phyloP scores from a whole-genome alignment of 2,329 filamentous ascomycete genomes.

The Aspergillus bombycis region DNA sequence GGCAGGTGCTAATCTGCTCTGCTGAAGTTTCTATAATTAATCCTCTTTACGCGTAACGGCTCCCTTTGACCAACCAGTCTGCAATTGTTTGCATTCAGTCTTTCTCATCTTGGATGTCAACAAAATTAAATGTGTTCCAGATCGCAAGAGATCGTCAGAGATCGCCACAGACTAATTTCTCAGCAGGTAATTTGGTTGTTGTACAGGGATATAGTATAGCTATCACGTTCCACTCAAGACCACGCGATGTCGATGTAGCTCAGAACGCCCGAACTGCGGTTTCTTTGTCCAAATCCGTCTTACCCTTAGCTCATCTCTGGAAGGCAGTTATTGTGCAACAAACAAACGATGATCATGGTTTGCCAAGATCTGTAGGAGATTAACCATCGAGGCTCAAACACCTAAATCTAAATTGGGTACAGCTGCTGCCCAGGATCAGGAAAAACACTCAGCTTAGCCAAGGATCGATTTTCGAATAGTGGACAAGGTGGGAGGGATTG shows the following conservation, averaged over 20 bases:
- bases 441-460: background rate
- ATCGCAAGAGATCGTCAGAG: background rate
- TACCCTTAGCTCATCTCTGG: background rate
- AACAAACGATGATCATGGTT: background rate
- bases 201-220: background rate
- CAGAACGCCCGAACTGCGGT: background rate
- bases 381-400: background rate
- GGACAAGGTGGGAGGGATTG: background rate
- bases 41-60: conserved; percentile 3
- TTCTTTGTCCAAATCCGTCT: conserved; percentile 2
- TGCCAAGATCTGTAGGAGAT: background rate
- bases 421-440: background rate
- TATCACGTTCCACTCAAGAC: background rate
- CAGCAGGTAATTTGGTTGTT: background rate
- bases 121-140: background rate
- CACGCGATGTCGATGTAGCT: background rate
- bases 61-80: background rate
- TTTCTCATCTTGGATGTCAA: background rate
- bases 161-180: background rate
- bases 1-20: conserved; percentile 5
- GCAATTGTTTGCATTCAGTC: conserved; percentile 1
- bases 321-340: background rate
- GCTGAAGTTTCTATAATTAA: conserved; percentile 25
- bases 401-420: background rate
- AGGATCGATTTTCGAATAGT: background rate